Percentiles rank a stretch among this genome's conserved stretches.
Evolutionary conservation across 1,284 basidiomycete species (phyloP).

Genomic region (Peniophora sp.): DNA sequence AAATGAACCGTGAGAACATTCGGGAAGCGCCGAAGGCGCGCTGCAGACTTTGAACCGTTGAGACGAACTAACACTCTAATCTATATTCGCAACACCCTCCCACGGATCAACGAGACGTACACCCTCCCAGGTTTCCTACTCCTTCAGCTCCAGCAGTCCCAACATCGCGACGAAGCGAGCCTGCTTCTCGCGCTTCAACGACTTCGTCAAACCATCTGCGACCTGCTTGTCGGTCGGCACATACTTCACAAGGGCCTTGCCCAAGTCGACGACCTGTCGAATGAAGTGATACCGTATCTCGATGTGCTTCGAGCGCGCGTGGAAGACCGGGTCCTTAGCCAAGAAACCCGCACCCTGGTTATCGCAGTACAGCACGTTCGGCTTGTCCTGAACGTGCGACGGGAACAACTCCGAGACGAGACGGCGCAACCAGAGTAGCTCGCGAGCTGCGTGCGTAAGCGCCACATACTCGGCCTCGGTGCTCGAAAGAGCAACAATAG

Average conservation of each 20-base stretch:
- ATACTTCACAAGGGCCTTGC: neutral
- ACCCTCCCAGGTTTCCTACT: too few relatives aligned
- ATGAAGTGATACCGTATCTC: conserved; percentile 29
- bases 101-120: too few relatives aligned
- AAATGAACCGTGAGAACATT: too few relatives aligned
- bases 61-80: too few relatives aligned
- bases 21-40: too few relatives aligned
- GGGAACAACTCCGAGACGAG: neutral
- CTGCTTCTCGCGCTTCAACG: neutral
- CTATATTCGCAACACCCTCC: too few relatives aligned
- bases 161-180: too few relatives aligned
- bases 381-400: neutral
- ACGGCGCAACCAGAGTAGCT: neutral
- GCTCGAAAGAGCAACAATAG: neutral
- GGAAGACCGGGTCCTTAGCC: conserved; percentile 19
- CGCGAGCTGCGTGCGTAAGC: neutral
- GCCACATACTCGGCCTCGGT: neutral
- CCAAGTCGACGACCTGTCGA: conserved; percentile 18
- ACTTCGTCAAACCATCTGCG: neutral
- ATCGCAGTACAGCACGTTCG: conserved; percentile 12
- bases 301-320: conserved; percentile 30
- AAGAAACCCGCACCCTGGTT: conserved; percentile 28
- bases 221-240: neutral
- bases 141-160: too few relatives aligned
- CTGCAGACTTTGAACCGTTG: too few relatives aligned